Evolutionary conservation across 306 rosid species (phyloP), one percentile per base, ranked within the genome.

Genomic region (Astragalus glycyphyllos): DNA sequence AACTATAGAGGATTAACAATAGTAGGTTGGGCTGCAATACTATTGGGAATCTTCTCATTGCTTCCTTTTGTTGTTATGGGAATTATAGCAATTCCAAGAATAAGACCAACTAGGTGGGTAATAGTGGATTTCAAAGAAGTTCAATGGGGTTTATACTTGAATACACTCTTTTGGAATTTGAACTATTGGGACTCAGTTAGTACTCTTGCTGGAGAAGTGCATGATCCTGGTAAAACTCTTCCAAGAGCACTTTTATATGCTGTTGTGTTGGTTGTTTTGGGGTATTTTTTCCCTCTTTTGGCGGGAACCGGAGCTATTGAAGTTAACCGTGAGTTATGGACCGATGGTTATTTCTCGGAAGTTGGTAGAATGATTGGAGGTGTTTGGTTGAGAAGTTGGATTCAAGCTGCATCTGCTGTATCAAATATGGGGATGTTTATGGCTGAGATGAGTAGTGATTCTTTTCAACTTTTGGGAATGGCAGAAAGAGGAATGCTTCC

Each of bases 371-470:
- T 77, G 7, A 65, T 87, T 5, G 93, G 91, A 14, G 91, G 92
- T 5, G 75, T 80, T 35, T 90, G 91, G 91, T 69, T 84, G 53
- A 85, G 88, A 75, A 31, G 12, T 12, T 87, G 93, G 91, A 67
- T 87, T 67, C 87, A 84, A 58, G 78, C 79, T 6, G 88, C 91
- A 3, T 67, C 93, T 74, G 96, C 96, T 5, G 54, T 86, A 62
- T 90, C 96, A 68, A 86, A 86, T 67, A 84, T 86, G 93, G 93
- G 96, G 16, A 82, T 87, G 86, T 90, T 87, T 63, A 76, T 85
- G 51, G 86, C 88, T 12, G 89, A 87, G 74, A 90, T 90, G 88
- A 90, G 90, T 60, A 81, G 96, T 3, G 90, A 89, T 49, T 85
- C 96, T 8, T 89, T 79, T 56, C 96, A 87, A 48, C 92, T 90